A percentile compares a stretch with the other conserved stretches of the same genome.
Evolutionary conservation across 208 protist species (phyloP).

Genomic region (Acanthamoeba lenticulata): DNA sequence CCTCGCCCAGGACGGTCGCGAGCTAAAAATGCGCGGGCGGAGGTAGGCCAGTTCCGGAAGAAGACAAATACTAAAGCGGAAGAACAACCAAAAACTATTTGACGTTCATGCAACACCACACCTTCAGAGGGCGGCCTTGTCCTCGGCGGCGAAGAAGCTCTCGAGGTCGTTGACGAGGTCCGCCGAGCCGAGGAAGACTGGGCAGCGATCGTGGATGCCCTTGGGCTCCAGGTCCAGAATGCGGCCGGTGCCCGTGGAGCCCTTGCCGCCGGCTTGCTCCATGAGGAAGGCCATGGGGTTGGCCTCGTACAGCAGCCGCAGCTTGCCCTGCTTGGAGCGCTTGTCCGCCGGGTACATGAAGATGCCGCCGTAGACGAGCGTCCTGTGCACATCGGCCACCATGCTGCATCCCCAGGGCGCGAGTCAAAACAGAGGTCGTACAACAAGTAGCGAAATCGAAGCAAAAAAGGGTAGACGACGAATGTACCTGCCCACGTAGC

Average conservation of each 20-base stretch:
- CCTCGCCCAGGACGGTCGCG: background rate
- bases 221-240: constrained; percentile 91
- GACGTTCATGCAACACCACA: too few relatives aligned
- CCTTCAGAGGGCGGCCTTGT: constrained; percentile 43
- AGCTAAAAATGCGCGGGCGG: background rate
- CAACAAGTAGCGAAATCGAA: too few relatives aligned
- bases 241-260: constrained; percentile 86
- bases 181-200: constrained; percentile 92
- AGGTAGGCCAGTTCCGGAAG: too few relatives aligned
- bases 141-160: constrained; percentile 60
- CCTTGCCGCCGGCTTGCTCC: constrained; percentile 88
- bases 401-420: constrained; percentile 65
- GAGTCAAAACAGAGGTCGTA: background rate
- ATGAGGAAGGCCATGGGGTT: constrained; percentile 78
- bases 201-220: constrained; percentile 92
- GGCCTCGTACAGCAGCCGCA: constrained; percentile 96
- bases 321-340: constrained; percentile 94
- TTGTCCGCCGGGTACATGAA: constrained; percentile 97
- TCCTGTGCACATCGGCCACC: constrained; percentile 97
- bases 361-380: constrained; percentile 97
- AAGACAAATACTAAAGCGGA: too few relatives aligned
- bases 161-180: constrained; percentile 91
- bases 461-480: too few relatives aligned
- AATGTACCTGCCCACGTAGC: constrained; percentile 6
- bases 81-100: too few relatives aligned